Conservation (phyloP, 2,329 filamentous ascomycete genomes). For the Cyphellophora europaea region DNA sequence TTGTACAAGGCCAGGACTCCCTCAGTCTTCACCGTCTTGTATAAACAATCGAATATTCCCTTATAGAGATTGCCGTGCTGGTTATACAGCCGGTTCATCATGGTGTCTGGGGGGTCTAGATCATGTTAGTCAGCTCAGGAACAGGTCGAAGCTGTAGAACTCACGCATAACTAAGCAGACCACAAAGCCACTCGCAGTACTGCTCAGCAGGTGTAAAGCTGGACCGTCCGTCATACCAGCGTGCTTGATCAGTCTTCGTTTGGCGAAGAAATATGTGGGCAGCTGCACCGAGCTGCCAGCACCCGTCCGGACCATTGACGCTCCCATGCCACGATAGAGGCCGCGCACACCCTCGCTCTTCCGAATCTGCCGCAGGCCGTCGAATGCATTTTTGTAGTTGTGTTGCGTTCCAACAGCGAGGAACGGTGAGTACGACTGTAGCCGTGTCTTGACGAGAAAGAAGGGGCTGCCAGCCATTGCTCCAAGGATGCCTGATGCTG, state of each 20-base stretch:
- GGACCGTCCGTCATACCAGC: constrained; percentile 85
- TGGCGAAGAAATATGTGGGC: constrained; percentile 97
- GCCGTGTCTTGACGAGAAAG: constrained; percentile 92
- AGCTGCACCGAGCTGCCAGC: constrained; percentile 94
- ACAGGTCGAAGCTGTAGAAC: constrained; percentile 51
- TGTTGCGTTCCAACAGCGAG: constrained; percentile 96
- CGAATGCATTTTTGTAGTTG: constrained; percentile 72
- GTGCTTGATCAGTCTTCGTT: constrained; percentile 72
- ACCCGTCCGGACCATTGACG: constrained; percentile 91
- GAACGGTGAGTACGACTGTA: constrained; percentile 89
- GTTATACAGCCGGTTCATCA: constrained; percentile 99
- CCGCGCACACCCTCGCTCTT: constrained; percentile 65
- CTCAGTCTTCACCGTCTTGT: constrained; percentile 84
- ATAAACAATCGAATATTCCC: constrained; percentile 83
- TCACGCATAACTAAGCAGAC: constrained; percentile 98
- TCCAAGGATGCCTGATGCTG: constrained; percentile 78
- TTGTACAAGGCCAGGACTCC: constrained; percentile 93
- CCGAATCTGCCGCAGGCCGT: constrained; percentile 77
- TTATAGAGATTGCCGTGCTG: constrained; percentile 96
- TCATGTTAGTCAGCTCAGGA: constrained; percentile 3
- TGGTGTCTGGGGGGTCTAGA: constrained; percentile 55
- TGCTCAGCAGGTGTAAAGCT: constrained; percentile 78
- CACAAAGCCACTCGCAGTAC: constrained; percentile 83
- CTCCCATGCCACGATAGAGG: constrained; percentile 80
- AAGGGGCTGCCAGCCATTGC: constrained; percentile 91